phyloP scores from a whole-genome alignment of 2,329 filamentous ascomycete species.

The Bipolaris bicolor region DNA sequence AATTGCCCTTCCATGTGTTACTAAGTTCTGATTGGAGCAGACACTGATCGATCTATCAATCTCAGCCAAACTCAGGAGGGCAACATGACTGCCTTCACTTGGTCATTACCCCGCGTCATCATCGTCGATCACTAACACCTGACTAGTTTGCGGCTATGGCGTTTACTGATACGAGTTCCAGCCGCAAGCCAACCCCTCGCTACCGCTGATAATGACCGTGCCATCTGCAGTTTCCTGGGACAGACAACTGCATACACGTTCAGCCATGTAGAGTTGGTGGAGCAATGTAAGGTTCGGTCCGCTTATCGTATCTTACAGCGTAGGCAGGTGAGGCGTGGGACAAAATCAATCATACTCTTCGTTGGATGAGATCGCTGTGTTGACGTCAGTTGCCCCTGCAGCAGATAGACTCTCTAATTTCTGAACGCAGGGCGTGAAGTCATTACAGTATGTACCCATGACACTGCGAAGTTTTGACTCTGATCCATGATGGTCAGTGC shows the following conservation, averaged over 20 bases:
- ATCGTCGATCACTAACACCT: constrained; percentile 6
- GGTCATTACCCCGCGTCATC: constrained; percentile 1
- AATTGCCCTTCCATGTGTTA: not conserved
- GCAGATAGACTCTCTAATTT: not conserved
- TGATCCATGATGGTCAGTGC: not conserved
- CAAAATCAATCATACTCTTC: not conserved
- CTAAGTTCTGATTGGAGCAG: not conserved
- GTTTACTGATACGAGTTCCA: constrained; percentile 6
- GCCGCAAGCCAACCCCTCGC: constrained; percentile 6
- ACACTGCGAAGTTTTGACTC: not conserved
- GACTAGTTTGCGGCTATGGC: constrained; percentile 10
- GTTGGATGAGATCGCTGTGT: not conserved
- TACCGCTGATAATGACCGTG: constrained; percentile 1
- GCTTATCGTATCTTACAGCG: not conserved
- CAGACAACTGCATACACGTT: not conserved
- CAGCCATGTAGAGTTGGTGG: constrained; percentile 1
- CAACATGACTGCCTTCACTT: not conserved
- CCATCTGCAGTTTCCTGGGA: not conserved
- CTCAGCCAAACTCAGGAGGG: not conserved
- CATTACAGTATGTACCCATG: not conserved
- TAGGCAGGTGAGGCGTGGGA: not conserved
- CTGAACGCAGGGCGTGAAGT: not conserved
- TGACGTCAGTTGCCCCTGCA: not conserved
- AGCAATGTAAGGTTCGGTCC: not conserved
- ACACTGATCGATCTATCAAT: not conserved